These are phyloP conservation scores for Graphium sp. DNA, from an alignment of 2,329 filamentous ascomycete genomes.

Conservation along the genomic window DNA sequence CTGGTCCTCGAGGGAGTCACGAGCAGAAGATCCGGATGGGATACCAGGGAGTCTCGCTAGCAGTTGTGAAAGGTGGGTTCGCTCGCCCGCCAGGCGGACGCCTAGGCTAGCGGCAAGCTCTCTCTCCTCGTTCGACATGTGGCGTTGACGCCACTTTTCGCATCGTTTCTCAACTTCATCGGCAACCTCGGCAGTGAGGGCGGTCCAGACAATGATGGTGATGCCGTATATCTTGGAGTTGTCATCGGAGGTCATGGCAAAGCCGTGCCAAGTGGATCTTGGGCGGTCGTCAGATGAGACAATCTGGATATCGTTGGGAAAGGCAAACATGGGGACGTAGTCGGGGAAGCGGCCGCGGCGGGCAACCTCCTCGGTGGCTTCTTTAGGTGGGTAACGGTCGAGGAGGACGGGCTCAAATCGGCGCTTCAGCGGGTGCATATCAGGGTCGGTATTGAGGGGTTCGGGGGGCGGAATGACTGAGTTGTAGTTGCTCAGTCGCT, in stretches of 20 bases:
- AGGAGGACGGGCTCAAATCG: conserved; percentile 93
- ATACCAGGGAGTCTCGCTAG: conserved; percentile 68
- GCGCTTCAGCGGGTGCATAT: conserved; percentile 90
- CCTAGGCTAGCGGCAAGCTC: conserved; percentile 86
- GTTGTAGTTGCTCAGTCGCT: conserved; percentile 90
- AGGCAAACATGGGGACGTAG: conserved; percentile 98
- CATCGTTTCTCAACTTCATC: conserved; percentile 71
- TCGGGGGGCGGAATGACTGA: conserved; percentile 91
- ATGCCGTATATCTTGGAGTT: conserved; percentile 86
- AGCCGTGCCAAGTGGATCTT: conserved; percentile 95
- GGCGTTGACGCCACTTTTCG: conserved; percentile 67
- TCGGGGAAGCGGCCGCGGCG: conserved; percentile 81
- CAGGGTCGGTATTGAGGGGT: conserved; percentile 71
- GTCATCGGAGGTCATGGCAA: conserved; percentile 91
- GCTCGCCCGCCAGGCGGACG: conserved; percentile 69
- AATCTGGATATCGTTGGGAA: conserved; percentile 94
- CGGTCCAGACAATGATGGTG: conserved; percentile 83
- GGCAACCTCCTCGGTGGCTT: conserved; percentile 62
- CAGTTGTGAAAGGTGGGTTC: conserved; percentile 78
- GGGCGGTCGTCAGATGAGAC: conserved; percentile 90
- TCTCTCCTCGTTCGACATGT: conserved; percentile 81
- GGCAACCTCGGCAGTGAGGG: conserved; percentile 64
- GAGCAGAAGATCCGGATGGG: conserved; percentile 61
- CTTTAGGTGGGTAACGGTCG: conserved; percentile 80
- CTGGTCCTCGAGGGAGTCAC: conserved; percentile 79